A percentile compares a stretch with the other conserved stretches of the same genome.
These are phyloP conservation scores for Erysimum cheiri DNA, from an alignment of 441 rosid species.

Conservation along the genomic window DNA sequence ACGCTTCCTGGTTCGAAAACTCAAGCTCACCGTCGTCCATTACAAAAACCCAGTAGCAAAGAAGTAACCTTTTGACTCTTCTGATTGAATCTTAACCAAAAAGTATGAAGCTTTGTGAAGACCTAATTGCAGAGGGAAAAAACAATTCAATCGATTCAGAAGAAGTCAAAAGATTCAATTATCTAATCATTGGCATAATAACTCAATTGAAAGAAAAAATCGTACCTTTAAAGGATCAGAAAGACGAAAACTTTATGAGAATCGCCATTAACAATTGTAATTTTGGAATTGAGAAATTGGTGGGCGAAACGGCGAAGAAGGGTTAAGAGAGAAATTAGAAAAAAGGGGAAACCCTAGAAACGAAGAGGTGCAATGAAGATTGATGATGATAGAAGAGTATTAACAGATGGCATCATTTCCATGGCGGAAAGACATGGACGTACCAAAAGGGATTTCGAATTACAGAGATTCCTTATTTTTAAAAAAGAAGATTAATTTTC, in stretches of 20 bases:
- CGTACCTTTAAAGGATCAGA: constrained; percentile 26
- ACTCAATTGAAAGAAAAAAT: neutral
- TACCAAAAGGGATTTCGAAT: constrained; percentile 11
- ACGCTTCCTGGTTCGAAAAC: constrained; percentile 73
- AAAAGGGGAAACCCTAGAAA: constrained; percentile 18
- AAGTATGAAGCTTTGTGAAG: constrained; percentile 7
- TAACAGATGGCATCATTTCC: constrained; percentile 42
- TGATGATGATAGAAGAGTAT: constrained; percentile 19
- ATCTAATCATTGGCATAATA: neutral
- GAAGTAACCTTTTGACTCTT: neutral
- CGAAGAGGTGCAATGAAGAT: neutral
- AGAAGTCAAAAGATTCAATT: constrained; percentile 1
- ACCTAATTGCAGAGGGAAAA: constrained; percentile 22
- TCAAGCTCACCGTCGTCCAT: constrained; percentile 99
- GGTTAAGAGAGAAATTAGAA: constrained; percentile 8
- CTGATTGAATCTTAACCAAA: neutral
- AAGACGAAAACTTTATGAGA: neutral
- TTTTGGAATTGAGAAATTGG: constrained; percentile 20
- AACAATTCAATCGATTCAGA: constrained; percentile 12
- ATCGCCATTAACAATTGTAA: neutral
- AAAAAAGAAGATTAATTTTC: neutral
- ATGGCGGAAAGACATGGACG: constrained; percentile 46
- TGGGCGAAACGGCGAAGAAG: constrained; percentile 26
- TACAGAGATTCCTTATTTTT: constrained; percentile 20
- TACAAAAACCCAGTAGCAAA: neutral